phyloP scores from a whole-genome alignment of 1,284 basidiomycete species.

The Hortiboletus rubellus region DNA sequence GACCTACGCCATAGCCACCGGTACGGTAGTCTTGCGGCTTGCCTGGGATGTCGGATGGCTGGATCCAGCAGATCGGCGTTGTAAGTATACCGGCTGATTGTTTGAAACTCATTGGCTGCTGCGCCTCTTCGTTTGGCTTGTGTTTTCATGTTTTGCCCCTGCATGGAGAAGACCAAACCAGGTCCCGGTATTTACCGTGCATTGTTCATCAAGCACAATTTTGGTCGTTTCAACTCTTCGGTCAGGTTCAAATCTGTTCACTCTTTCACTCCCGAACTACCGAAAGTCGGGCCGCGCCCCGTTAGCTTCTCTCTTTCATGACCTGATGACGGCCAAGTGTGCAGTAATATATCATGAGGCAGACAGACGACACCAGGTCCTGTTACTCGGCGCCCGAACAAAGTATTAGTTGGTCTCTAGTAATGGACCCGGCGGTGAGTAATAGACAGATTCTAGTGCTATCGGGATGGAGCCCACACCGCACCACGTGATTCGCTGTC shows the following conservation, averaged over 20 bases:
- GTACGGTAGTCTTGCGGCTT: too few species aligned
- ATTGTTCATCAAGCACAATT: neutral
- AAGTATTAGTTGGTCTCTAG: neutral
- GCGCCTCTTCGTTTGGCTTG: too few species aligned
- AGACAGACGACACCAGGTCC: too few species aligned
- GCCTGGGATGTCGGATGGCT: too few species aligned
- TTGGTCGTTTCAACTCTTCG: neutral
- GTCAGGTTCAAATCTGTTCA: neutral
- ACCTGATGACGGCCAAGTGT: neutral
- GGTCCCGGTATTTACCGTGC: too few species aligned
- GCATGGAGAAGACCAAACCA: too few species aligned
- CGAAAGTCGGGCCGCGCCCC: neutral
- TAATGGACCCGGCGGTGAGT: neutral
- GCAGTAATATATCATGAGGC: neutral
- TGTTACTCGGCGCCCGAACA: conserved; percentile 1
- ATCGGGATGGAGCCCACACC: neutral
- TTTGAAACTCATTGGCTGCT: too few species aligned
- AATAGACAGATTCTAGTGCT: too few species aligned
- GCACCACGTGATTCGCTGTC: neutral
- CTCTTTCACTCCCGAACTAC: neutral
- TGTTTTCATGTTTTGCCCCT: too few species aligned
- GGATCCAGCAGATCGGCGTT: too few species aligned
- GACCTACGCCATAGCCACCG: too few species aligned
- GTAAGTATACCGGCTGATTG: too few species aligned
- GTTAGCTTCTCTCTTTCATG: neutral